Percentiles rank a stretch among this genome's conserved stretches.
Conservation (phyloP, 1,284 basidiomycete species). For the Wallemia ichthyophaga region DNA sequence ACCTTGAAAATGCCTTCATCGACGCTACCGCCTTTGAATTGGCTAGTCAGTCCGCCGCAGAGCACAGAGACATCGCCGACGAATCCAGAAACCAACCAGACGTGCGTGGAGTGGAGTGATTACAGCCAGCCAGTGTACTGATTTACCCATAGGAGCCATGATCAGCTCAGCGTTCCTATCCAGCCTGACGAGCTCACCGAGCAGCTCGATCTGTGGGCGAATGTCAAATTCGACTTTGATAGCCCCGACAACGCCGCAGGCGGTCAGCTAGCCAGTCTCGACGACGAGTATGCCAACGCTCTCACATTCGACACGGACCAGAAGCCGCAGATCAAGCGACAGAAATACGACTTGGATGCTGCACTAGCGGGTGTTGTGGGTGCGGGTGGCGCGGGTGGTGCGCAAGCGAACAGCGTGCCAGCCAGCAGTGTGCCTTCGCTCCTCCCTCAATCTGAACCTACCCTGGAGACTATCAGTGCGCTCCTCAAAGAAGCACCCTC, state of each 20-base stretch:
- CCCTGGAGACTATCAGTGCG: slow-evolving; percentile 8
- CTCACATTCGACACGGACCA: slow-evolving; percentile 4
- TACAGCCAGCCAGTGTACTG: background rate
- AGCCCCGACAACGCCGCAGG: slow-evolving; percentile 19
- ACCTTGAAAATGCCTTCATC: background rate
- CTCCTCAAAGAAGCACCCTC: slow-evolving; percentile 2
- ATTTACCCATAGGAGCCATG: background rate
- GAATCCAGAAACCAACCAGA: background rate
- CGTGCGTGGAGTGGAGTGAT: background rate
- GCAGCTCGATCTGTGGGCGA: slow-evolving; percentile 55
- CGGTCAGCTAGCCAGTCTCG: slow-evolving; percentile 9
- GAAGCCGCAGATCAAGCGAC: slow-evolving; percentile 8
- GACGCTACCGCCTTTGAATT: background rate
- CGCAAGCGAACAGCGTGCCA: background rate
- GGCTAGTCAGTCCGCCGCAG: background rate
- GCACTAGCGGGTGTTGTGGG: slow-evolving; percentile 15
- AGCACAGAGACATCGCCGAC: background rate
- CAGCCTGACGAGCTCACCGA: slow-evolving; percentile 27
- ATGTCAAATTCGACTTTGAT: slow-evolving; percentile 43
- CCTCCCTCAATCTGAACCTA: slow-evolving; percentile 21
- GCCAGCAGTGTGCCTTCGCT: background rate
- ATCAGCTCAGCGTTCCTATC: slow-evolving; percentile 7
- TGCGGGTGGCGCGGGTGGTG: background rate
- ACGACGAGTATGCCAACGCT: slow-evolving; percentile 13
- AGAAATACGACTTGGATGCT: slow-evolving; percentile 15